A percentile compares a stretch with the other conserved stretches of the same genome.
Evolutionary conservation across 176 grass and related monocot genomes (phyloP).

Genomic region (Secale cereale): DNA sequence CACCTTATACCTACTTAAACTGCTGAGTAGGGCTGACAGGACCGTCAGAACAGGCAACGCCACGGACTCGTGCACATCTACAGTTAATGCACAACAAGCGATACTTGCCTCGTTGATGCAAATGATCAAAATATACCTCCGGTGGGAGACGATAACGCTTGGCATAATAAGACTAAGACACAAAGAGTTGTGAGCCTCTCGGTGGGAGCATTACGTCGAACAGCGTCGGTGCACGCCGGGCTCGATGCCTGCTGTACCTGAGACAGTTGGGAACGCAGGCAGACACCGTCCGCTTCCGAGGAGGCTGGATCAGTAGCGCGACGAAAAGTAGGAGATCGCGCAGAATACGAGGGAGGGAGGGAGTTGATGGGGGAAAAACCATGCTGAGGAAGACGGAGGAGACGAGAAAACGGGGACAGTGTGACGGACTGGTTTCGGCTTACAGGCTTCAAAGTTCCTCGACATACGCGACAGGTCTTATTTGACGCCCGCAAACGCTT

Average conservation of each 20-base stretch:
- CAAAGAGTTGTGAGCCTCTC: background rate
- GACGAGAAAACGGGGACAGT: background rate
- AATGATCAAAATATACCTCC: background rate
- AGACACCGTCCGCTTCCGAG: background rate
- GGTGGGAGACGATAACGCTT: no score
- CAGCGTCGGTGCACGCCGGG: background rate
- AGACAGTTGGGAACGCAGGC: background rate
- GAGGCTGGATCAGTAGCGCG: background rate
- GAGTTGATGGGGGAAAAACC: background rate
- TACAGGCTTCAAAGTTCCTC: background rate
- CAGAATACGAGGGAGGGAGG: background rate
- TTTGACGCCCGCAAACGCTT: no score
- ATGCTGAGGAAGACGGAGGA: background rate
- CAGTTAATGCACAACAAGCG: background rate
- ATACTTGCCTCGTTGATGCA: background rate
- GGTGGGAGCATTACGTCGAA: conserved; percentile 30
- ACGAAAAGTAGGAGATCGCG: background rate
- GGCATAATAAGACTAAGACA: background rate
- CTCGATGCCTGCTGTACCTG: no score
- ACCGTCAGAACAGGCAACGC: background rate
- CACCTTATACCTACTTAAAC: background rate
- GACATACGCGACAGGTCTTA: background rate
- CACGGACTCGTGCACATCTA: background rate
- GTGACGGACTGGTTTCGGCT: background rate
- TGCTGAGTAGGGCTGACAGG: background rate